Base-by-base conservation (phyloP, 2,329 filamentous ascomycete species). In the Ophiostoma angusticollis region DNA sequence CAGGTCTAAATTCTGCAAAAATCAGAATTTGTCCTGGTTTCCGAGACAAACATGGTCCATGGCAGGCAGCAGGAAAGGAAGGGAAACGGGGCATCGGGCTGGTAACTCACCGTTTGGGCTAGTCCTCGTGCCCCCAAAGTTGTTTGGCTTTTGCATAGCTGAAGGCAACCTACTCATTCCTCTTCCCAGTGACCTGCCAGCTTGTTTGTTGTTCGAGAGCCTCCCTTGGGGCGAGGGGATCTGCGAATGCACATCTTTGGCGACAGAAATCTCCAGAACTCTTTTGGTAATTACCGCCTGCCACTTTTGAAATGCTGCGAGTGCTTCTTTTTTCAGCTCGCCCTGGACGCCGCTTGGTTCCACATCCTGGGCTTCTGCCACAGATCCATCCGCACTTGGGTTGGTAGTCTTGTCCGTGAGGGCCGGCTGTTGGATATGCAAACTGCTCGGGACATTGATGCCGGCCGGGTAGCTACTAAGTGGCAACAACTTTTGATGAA, bases 251-350 rank as follows among this genome's bases (percentile, higher is more conserved):
- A 50, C 48, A 42, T 70, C 66, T 37, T 62, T 66, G 22, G 64
- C 55, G 45, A 72, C 64, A 30, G 70, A 67, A 14, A 86, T 68
- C 25, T 91, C 80, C 14, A 76, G 73, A 18, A 93, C 63, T 12
- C 86, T 73, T 41, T 74, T 68, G 29, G 84, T 62, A 9, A 94
- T 72, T 11, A 67, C 65, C 6, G 74, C 68, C 50, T 84, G 74
- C 89, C 89, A 96, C 47, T 84, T 80, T 42, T 81, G 76, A 54
- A 89, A 93, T 53, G 80, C 77, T 6, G 68, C 61, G 5, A 93
- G 55, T 2, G 78, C 70, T 39, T 80, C 77, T 45, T 72, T 75
- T 61, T 78, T 86, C 50, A 86, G 59, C 49, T 84, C 78, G 24
- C 58, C 61, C 40, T 64, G 60, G 17, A 50, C 49, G 21, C 56